Conservation (phyloP, 306 rosid species). For the Trifolium pratense region DNA sequence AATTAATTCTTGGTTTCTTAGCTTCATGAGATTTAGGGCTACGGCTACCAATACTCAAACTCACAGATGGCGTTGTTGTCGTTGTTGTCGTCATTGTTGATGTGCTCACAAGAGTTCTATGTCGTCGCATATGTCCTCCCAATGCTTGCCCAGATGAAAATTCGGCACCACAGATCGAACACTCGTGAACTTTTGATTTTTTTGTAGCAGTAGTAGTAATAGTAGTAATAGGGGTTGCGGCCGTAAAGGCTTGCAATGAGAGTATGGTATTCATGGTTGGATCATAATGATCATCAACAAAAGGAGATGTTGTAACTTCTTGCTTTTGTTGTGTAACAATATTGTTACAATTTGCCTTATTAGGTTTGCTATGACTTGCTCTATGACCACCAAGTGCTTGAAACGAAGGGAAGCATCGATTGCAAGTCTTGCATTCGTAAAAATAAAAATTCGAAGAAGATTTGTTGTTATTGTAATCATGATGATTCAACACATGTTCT, state of each 20-base stretch:
- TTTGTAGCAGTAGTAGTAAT: background rate
- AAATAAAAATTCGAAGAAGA: conserved; percentile 31
- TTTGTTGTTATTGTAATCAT: background rate
- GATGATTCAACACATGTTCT: too few relatives aligned
- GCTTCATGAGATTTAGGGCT: conserved; percentile 37
- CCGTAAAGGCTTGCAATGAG: conserved; percentile 45
- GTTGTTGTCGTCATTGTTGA: background rate
- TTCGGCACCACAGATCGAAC: conserved; percentile 78
- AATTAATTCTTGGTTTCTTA: conserved; percentile 51
- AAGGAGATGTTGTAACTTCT: conserved; percentile 10
- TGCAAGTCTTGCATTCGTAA: conserved; percentile 84
- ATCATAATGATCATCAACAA: conserved; percentile 19
- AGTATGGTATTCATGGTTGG: conserved; percentile 56
- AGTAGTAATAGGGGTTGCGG: background rate
- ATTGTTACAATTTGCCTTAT: conserved; percentile 31
- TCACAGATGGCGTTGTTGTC: background rate
- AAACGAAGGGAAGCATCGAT: conserved; percentile 74
- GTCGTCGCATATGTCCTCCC: conserved; percentile 97
- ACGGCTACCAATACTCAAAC: conserved; percentile 18
- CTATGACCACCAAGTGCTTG: conserved; percentile 97
- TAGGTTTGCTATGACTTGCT: conserved; percentile 78
- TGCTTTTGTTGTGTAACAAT: conserved; percentile 32
- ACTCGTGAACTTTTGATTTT: conserved; percentile 71
- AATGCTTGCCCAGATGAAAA: conserved; percentile 93
- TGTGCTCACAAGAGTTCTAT: conserved; percentile 51